Evolutionary conservation across 371 early-diverging fungal genomes (phyloP).

Genomic region (Syncephalis fuscata): DNA sequence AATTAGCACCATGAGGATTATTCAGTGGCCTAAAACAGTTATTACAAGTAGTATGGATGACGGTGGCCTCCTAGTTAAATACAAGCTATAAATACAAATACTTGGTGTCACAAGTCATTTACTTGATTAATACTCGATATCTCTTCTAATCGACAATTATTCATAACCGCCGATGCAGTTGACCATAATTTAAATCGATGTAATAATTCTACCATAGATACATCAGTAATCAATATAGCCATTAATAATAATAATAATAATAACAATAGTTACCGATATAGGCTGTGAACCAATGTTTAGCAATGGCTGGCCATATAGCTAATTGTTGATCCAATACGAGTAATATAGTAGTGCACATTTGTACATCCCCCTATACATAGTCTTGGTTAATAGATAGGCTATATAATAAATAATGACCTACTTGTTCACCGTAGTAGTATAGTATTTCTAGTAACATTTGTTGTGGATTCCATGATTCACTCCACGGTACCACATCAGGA

Average conservation of each 20-base stretch:
- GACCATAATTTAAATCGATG: slow-evolving; percentile 60
- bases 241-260: no score
- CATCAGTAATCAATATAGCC: no score
- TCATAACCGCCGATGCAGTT: slow-evolving; percentile 41
- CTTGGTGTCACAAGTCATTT: not conserved
- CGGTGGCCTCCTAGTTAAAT: slow-evolving; percentile 42
- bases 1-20: slow-evolving; percentile 30
- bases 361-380: slow-evolving; percentile 45
- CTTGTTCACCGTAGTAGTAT: slow-evolving; percentile 58
- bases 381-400: not conserved
- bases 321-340: slow-evolving; percentile 30
- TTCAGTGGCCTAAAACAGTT: slow-evolving; percentile 48
- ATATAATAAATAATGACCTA: slow-evolving; percentile 5
- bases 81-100: slow-evolving; percentile 1
- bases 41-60: slow-evolving; percentile 51
- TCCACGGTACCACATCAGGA: not conserved
- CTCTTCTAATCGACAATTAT: slow-evolving; percentile 30
- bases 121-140: slow-evolving; percentile 32
- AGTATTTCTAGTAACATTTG: slow-evolving; percentile 33
- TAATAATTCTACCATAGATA: slow-evolving; percentile 50
- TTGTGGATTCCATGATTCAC: slow-evolving; percentile 3
- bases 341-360: slow-evolving; percentile 63
- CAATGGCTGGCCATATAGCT: slow-evolving; percentile 20
- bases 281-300: slow-evolving; percentile 50
- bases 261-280: slow-evolving; percentile 49